Percentiles rank a stretch among this genome's conserved stretches.
Conservation (phyloP, 2,329 filamentous ascomycete genomes). For the Aaosphaeria pasadenensis region DNA sequence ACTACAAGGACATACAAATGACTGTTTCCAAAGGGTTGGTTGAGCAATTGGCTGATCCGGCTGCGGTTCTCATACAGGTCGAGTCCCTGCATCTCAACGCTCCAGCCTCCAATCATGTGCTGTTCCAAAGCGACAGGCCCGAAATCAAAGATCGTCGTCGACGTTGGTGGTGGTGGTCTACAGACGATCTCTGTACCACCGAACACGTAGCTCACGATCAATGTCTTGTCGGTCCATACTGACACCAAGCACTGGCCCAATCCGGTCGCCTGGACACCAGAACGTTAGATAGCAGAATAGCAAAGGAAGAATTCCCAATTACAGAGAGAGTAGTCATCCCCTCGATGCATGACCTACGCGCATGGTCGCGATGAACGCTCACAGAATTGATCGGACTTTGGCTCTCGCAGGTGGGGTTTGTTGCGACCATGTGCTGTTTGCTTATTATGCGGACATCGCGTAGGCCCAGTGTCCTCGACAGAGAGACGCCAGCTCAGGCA, state of each 20-base stretch:
- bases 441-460: conserved; percentile 10
- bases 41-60: too few species aligned
- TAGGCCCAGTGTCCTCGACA: conserved; percentile 1
- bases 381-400: conserved; percentile 27
- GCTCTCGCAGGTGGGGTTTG: conserved; percentile 36
- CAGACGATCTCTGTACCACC: conserved; percentile 6
- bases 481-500: conserved; percentile 2
- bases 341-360: conserved; percentile 6
- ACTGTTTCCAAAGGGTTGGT: too few species aligned
- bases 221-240: conserved; percentile 23
- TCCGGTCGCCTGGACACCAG: conserved; percentile 23
- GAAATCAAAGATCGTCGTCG: background rate
- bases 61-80: conserved; percentile 18
- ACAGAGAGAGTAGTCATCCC: conserved; percentile 2
- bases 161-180: background rate
- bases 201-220: conserved; percentile 5
- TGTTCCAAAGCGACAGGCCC: conserved; percentile 25
- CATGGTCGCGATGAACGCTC: conserved; percentile 12
- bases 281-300: conserved; percentile 19
- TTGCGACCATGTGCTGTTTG: conserved; percentile 22
- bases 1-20: too few species aligned
- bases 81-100: conserved; percentile 44
- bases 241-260: conserved; percentile 28
- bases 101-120: conserved; percentile 25
- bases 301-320: background rate